phyloP scores from a whole-genome alignment of 352 stramenopile genomes.

The Achlya hypogyna region DNA sequence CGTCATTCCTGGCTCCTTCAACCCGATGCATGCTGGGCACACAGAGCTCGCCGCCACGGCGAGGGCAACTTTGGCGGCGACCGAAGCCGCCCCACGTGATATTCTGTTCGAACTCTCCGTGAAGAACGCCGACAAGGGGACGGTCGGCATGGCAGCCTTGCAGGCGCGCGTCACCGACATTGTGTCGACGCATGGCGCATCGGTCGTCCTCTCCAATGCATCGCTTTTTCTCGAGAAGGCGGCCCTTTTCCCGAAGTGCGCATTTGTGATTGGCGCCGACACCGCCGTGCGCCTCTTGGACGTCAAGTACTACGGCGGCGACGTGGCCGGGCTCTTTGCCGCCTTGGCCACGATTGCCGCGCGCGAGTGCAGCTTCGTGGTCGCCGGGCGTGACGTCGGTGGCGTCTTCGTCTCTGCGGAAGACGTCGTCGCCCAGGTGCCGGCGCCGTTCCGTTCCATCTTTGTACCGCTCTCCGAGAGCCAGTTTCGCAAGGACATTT shows the following conservation, averaged over 20 bases:
- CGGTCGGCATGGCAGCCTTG: constrained; percentile 34
- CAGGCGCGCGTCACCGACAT: constrained; percentile 26
- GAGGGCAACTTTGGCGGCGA: constrained; percentile 33
- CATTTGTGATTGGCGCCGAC: constrained; percentile 85
- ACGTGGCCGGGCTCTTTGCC: constrained; percentile 65
- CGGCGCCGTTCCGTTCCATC: constrained; percentile 38
- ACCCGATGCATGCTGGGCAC: constrained; percentile 71
- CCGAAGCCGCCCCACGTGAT: constrained; percentile 25
- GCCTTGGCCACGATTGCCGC: constrained; percentile 55
- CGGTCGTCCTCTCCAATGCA: constrained; percentile 69
- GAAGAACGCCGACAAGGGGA: constrained; percentile 72
- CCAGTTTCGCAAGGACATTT: constrained; percentile 81
- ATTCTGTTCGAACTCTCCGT: constrained; percentile 65
- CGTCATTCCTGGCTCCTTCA: constrained; percentile 73
- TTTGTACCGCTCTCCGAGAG: constrained; percentile 67
- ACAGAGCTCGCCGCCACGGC: constrained; percentile 41
- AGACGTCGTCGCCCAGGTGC: constrained; percentile 41
- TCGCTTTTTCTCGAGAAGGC: constrained; percentile 80
- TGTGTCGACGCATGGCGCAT: constrained; percentile 20
- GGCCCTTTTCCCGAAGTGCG: constrained; percentile 53
- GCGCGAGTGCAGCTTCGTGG: constrained; percentile 72
- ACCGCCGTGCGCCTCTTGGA: constrained; percentile 82
- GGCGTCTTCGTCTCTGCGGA: constrained; percentile 48
- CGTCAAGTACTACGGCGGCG: constrained; percentile 84
- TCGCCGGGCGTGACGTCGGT: constrained; percentile 58